Conservation (phyloP, 2,329 filamentous ascomycete species). For the Fonsecaea pugnacius region DNA sequence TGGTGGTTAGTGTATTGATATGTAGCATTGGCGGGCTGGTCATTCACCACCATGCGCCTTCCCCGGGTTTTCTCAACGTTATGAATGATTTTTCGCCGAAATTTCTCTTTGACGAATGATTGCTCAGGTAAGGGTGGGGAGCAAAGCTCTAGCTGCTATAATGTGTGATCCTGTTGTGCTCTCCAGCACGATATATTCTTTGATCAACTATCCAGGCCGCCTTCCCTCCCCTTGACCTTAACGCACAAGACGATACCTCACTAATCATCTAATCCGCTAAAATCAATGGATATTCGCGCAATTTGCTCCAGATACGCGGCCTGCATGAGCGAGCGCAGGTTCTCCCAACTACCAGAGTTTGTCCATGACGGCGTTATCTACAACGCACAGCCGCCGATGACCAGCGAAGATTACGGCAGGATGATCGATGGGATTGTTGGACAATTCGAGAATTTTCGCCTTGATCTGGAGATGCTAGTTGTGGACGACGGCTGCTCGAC, state of each 20-base stretch:
- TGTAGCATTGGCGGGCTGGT: too few species aligned
- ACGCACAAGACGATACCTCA: neutral
- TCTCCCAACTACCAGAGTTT: constrained; percentile 14
- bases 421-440: constrained; percentile 20
- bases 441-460: constrained; percentile 17
- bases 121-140: too few species aligned
- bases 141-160: too few species aligned
- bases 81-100: too few species aligned
- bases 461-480: constrained; percentile 24
- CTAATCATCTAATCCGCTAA: neutral
- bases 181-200: too few species aligned
- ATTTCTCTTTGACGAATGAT: too few species aligned
- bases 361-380: constrained; percentile 21
- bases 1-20: too few species aligned
- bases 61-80: too few species aligned
- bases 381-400: constrained; percentile 23
- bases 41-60: too few species aligned
- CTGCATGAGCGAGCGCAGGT: constrained; percentile 22
- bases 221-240: neutral
- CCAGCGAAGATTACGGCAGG: constrained; percentile 19
- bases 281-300: constrained; percentile 19
- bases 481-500: constrained; percentile 14
- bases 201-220: too few species aligned
- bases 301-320: constrained; percentile 24
- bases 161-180: too few species aligned